A percentile compares a stretch with the other conserved stretches of the same genome.
phyloP scores from a whole-genome alignment of 192 early-diverging fungal genomes.

The Gigaspora rosea region DNA sequence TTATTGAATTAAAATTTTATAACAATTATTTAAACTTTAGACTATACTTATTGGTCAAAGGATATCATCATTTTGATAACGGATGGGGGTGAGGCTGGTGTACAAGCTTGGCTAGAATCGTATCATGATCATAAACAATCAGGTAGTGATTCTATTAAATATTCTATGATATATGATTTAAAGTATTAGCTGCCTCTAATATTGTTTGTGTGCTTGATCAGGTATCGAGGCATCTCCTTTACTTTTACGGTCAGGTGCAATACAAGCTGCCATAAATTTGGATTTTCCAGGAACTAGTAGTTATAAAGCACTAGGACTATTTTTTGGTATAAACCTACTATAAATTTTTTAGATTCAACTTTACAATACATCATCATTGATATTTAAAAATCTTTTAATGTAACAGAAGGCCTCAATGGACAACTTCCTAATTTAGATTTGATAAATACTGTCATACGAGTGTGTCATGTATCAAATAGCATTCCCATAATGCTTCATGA shows the following conservation, averaged over 20 bases:
- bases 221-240: constrained; percentile 35
- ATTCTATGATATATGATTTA: not conserved
- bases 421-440: constrained; percentile 92
- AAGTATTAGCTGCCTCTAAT: not conserved
- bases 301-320: constrained; percentile 69
- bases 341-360: not conserved
- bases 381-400: not conserved
- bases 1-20: constrained; percentile 23
- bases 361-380: not conserved
- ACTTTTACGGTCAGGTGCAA: constrained; percentile 66
- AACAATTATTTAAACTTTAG: constrained; percentile 27
- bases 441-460: constrained; percentile 71
- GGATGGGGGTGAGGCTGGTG: constrained; percentile 72
- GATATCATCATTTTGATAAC: constrained; percentile 89
- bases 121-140: constrained; percentile 74
- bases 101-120: constrained; percentile 83
- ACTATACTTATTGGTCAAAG: constrained; percentile 85
- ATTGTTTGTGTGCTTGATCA: constrained; percentile 6
- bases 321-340: constrained; percentile 57
- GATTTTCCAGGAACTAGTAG: constrained; percentile 75
- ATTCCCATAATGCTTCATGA: constrained; percentile 66
- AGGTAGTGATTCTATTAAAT: constrained; percentile 18
- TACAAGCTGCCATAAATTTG: constrained; percentile 84
- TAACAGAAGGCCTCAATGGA: constrained; percentile 80
- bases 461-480: constrained; percentile 52